Evolutionary conservation across 495 filamentous ascomycete genomes (phyloP).

Genomic region (Achaetomiella virescens): DNA sequence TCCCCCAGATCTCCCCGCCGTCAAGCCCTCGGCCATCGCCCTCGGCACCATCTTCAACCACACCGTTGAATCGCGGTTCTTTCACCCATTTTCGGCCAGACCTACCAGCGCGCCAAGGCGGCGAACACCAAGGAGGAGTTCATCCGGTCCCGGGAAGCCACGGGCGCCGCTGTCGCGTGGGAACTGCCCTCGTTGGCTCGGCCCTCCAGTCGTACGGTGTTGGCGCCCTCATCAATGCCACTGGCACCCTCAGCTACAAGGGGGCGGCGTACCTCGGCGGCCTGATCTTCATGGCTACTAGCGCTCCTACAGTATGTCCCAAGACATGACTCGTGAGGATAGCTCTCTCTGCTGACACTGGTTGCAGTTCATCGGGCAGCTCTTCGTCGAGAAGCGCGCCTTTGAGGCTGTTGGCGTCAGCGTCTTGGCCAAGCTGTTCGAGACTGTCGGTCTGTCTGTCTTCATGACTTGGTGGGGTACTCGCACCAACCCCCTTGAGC

Average conservation of each 20-base stretch:
- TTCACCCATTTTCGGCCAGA: constrained; percentile 85
- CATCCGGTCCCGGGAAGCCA: constrained; percentile 84
- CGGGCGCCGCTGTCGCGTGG: constrained; percentile 80
- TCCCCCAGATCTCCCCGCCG: constrained; percentile 74
- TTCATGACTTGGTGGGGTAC: constrained; percentile 98
- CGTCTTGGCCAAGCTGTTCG: constrained; percentile 73
- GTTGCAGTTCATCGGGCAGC: constrained; percentile 69
- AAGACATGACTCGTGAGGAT: not conserved
- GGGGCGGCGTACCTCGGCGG: constrained; percentile 89
- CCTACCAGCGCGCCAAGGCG: constrained; percentile 86
- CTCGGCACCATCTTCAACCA: constrained; percentile 95
- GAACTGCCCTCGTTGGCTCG: constrained; percentile 80
- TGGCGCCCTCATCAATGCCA: constrained; percentile 90
- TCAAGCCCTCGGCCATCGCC: constrained; percentile 97
- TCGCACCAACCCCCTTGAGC: constrained; percentile 75
- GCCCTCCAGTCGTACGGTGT: constrained; percentile 91
- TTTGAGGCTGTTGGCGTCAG: constrained; percentile 84
- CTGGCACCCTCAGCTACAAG: constrained; percentile 90
- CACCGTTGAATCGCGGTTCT: constrained; percentile 59
- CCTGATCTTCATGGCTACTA: constrained; percentile 85
- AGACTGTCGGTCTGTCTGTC: constrained; percentile 85
- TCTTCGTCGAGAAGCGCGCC: constrained; percentile 86
- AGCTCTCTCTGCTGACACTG: constrained; percentile 13
- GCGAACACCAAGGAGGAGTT: constrained; percentile 97
- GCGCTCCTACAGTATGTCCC: constrained; percentile 71